Evolutionary conservation across 1,139 yeast genomes (phyloP).

Genomic region (Magnusiomyces sp.): DNA sequence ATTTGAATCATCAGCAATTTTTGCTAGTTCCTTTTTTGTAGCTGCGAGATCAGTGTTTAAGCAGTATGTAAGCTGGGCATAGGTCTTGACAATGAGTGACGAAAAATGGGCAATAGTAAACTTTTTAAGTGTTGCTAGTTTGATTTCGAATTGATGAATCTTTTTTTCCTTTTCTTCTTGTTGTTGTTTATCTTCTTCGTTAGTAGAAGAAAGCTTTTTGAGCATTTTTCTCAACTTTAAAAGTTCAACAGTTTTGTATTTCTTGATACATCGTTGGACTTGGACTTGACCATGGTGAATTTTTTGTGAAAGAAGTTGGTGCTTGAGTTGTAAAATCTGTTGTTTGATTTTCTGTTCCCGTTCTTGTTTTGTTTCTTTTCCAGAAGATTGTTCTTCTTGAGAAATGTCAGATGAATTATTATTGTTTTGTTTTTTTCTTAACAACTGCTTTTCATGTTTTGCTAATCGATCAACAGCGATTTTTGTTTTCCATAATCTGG

Average conservation of each 20-base stretch:
- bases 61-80: too few relatives aligned
- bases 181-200: background rate
- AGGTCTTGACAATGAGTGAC: slow-evolving; percentile 10
- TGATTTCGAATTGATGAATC: slow-evolving; percentile 25
- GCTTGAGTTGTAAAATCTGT: slow-evolving; percentile 23
- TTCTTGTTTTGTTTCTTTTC: slow-evolving; percentile 21
- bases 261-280: slow-evolving; percentile 28
- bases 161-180: slow-evolving; percentile 15
- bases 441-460: too few relatives aligned
- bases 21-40: too few relatives aligned
- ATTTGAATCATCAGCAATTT: too few relatives aligned
- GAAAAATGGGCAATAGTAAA: slow-evolving; percentile 23
- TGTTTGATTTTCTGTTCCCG: slow-evolving; percentile 23
- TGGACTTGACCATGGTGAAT: slow-evolving; percentile 25
- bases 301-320: slow-evolving; percentile 28
- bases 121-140: slow-evolving; percentile 21
- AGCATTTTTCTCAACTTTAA: slow-evolving; percentile 22
- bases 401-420: slow-evolving; percentile 13
- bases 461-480: slow-evolving; percentile 25
- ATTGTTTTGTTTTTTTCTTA: slow-evolving; percentile 12
- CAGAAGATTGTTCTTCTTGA: slow-evolving; percentile 5
- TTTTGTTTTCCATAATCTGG: slow-evolving; percentile 27
- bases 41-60: too few relatives aligned
- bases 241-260: slow-evolving; percentile 26
- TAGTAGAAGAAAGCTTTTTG: too few relatives aligned